These are phyloP conservation scores for Dendrocalamus latiflorus DNA, from an alignment of 202 grass and related monocot species.

Conservation along the genomic window DNA sequence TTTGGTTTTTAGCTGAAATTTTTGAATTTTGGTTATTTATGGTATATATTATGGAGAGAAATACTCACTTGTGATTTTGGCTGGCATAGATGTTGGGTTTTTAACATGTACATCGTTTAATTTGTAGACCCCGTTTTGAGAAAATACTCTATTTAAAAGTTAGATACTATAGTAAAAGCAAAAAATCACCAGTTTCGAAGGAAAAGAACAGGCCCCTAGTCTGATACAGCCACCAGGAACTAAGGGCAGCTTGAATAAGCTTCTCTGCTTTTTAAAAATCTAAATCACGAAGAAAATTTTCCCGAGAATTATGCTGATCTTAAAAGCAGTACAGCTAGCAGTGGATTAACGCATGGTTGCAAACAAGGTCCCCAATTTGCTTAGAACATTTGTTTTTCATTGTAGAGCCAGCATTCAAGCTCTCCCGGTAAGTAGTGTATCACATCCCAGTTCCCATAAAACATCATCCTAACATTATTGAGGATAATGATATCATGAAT, in stretches of 20 bases:
- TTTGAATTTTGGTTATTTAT: too few relatives aligned
- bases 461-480: neutral
- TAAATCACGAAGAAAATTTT: neutral
- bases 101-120: too few relatives aligned
- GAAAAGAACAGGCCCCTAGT: too few relatives aligned
- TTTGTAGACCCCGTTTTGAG: too few relatives aligned
- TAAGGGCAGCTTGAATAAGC: neutral
- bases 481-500: neutral
- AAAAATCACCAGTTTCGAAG: too few relatives aligned
- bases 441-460: neutral
- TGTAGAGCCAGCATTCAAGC: neutral
- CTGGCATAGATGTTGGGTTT: too few relatives aligned
- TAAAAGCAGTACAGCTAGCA: neutral
- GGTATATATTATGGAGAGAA: too few relatives aligned
- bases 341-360: neutral
- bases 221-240: neutral
- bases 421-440: neutral
- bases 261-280: neutral
- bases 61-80: too few relatives aligned
- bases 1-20: too few relatives aligned
- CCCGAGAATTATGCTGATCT: neutral
- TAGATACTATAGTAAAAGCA: too few relatives aligned
- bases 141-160: too few relatives aligned
- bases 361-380: neutral
- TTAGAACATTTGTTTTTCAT: neutral